These are phyloP conservation scores for Acanthamoeba culbertsoni DNA, from an alignment of 208 protist genomes.

Conservation along the genomic window DNA sequence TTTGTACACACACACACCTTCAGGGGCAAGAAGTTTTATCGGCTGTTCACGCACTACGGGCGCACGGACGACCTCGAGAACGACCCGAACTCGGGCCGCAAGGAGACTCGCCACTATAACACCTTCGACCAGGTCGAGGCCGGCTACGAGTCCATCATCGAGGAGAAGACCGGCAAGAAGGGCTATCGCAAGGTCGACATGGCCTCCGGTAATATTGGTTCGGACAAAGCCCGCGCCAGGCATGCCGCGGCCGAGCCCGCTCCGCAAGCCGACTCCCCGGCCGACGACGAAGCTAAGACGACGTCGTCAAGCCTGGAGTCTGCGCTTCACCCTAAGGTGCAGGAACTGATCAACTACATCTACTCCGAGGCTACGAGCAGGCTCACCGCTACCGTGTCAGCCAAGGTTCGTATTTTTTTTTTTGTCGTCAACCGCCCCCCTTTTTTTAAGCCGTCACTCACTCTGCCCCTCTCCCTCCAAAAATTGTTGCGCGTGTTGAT, in stretches of 20 bases:
- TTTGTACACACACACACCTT: too few species aligned
- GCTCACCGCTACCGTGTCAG: background rate
- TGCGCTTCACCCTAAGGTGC: background rate
- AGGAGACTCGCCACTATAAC: background rate
- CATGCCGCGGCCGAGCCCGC: background rate
- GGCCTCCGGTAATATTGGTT: slow-evolving; percentile 23
- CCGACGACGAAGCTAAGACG: background rate
- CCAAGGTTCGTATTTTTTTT: background rate
- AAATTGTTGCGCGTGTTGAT: too few species aligned
- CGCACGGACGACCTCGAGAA: slow-evolving; percentile 17
- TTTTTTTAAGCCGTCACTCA: too few species aligned
- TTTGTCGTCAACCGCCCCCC: too few species aligned
- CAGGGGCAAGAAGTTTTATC: background rate
- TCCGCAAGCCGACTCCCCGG: background rate
- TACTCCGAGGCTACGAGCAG: background rate
- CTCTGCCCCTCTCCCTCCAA: too few species aligned
- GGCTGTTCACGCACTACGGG: slow-evolving; percentile 36
- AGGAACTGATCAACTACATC: slow-evolving; percentile 12
- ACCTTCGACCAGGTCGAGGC: background rate
- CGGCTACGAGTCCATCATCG: background rate
- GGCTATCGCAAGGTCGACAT: slow-evolving; percentile 42
- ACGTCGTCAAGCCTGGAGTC: background rate
- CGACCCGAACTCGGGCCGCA: background rate
- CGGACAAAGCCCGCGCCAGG: background rate
- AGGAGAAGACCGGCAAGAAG: slow-evolving; percentile 41